Percentiles rank a stretch among this genome's conserved stretches.
These are phyloP conservation scores for Abrus pulchellus DNA, from an alignment of 306 rosid genomes.

Conservation along the genomic window DNA sequence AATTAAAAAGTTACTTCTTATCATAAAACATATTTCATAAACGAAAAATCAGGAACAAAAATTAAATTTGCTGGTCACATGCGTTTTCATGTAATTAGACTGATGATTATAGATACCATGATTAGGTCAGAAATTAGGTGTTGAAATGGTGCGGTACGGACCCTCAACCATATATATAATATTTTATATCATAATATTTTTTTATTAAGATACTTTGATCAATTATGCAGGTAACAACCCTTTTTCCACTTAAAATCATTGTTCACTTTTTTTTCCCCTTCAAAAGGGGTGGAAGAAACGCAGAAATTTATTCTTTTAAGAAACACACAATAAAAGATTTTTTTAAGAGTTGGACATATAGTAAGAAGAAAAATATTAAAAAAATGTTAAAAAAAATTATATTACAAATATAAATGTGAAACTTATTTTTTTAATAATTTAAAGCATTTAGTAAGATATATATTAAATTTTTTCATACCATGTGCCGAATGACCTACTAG, in stretches of 20 bases:
- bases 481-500: neutral
- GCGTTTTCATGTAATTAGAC: neutral
- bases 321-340: neutral
- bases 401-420: neutral
- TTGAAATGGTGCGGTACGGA: constrained; percentile 33
- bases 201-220: constrained; percentile 43
- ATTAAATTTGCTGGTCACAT: neutral
- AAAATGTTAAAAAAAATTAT: neutral
- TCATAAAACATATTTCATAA: neutral
- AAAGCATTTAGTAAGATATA: neutral
- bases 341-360: neutral
- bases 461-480: neutral
- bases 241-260: constrained; percentile 46
- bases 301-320: neutral
- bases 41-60: neutral
- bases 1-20: neutral
- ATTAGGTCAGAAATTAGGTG: constrained; percentile 20
- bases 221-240: constrained; percentile 48
- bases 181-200: neutral
- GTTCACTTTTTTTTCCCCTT: neutral
- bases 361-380: neutral
- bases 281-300: neutral
- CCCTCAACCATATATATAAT: constrained; percentile 15
- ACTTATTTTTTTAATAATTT: neutral
- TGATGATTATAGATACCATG: constrained; percentile 26